phyloP scores from a whole-genome alignment of 495 filamentous ascomycete genomes.

The Penicillium paradoxum region DNA sequence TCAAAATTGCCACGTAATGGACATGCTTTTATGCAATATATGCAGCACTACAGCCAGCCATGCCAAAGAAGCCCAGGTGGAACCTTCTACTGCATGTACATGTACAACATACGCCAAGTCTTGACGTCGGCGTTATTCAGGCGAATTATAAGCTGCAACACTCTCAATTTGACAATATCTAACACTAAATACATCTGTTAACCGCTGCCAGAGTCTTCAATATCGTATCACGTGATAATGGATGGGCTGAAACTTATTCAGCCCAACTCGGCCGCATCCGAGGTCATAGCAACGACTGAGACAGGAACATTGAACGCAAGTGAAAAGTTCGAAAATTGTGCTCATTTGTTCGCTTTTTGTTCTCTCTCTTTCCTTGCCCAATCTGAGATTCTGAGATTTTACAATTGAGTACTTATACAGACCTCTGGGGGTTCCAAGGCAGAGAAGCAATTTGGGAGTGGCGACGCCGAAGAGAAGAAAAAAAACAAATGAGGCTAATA shows the following conservation, averaged over 20 bases:
- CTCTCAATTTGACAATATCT: neutral
- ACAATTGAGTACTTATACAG: conserved; percentile 11
- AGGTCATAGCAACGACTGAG: neutral
- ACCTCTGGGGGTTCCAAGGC: conserved; percentile 9
- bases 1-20: too few relatives aligned
- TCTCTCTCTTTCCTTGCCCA: conserved; percentile 3
- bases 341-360: neutral
- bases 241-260: neutral
- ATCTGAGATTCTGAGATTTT: conserved; percentile 4
- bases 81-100: neutral
- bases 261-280: neutral
- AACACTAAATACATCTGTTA: neutral
- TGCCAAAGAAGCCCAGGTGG: neutral
- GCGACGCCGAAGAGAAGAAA: conserved; percentile 35
- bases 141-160: neutral
- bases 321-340: neutral
- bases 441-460: conserved; percentile 29
- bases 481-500: conserved; percentile 44
- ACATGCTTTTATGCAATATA: too few relatives aligned
- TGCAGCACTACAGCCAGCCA: neutral
- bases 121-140: neutral
- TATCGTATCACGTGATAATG: neutral
- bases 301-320: neutral
- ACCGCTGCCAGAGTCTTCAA: neutral
- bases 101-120: neutral